Conservation (phyloP, 495 filamentous ascomycete species). For the Coniosporium apollinis region DNA sequence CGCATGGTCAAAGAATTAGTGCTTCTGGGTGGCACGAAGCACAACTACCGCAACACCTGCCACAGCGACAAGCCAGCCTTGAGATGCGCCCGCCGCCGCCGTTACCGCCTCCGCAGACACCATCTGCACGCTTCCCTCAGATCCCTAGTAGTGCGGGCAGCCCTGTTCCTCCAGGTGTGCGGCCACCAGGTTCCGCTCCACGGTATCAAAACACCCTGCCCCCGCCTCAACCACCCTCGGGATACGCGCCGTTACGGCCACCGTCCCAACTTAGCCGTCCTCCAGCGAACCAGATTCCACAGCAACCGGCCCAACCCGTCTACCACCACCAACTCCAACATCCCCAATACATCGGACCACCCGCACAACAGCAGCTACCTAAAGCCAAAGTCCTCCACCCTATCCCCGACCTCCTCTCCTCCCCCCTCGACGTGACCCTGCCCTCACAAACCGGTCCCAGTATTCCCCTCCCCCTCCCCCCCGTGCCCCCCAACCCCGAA, state of each 20-base stretch:
- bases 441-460: conserved; percentile 33
- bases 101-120: too few relatives aligned
- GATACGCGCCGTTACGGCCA: background rate
- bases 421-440: conserved; percentile 46
- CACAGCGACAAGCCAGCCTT: too few relatives aligned
- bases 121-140: too few relatives aligned
- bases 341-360: background rate
- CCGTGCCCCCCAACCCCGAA: conserved; percentile 89
- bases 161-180: too few relatives aligned
- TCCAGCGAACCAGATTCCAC: too few relatives aligned
- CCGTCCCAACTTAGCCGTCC: conserved; percentile 1
- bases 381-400: conserved; percentile 29
- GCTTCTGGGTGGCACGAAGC: background rate
- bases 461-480: conserved; percentile 44
- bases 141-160: too few relatives aligned
- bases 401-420: conserved; percentile 60
- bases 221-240: conserved; percentile 1
- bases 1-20: conserved; percentile 6
- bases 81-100: too few relatives aligned
- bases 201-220: conserved; percentile 1
- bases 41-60: background rate
- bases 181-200: too few relatives aligned
- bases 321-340: too few relatives aligned
- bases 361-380: conserved; percentile 7
- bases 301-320: too few relatives aligned